Base-by-base conservation (phyloP, 352 stramenopile genomes). In the Globisporangium alternatum region DNA sequence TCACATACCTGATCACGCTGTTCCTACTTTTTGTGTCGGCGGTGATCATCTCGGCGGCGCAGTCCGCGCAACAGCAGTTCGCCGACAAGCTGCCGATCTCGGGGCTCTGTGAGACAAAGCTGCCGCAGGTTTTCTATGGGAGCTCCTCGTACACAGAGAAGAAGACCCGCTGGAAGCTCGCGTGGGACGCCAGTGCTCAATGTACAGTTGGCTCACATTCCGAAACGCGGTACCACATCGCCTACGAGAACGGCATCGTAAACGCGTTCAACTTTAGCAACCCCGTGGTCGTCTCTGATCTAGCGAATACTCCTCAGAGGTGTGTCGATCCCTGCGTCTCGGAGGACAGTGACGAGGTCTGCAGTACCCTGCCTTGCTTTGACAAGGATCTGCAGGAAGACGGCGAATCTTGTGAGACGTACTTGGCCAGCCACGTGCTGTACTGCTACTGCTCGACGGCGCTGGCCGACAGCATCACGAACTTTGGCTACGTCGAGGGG, bases 391-490 rank as follows among this genome's bases (percentile, higher is more conserved):
- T 67, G 0, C 41, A 75, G 1, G 70, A 79, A 30, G 66, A 60
- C 0, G 80, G 77, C 3, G 58, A 78, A 5, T 49, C 52, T 3
- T 95, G 86, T 22, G 74, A 90, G 56, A 81, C 78, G 25, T 95
- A 95, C 56, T 25, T 70, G 22, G 75, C 73, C 33, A 88, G 71
- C 53, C 78, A 89, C 47, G 68, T 87, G 2, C 75, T 91, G 15
- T 90, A 87, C 37, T 96, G 88, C 56, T 75, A 90, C 0, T 96
- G 88, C 60, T 89, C 76, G 7, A 59, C 73, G 7, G 69, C 78
- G 2, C 52, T 96, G 1, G 66, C 4, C 80, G 1, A 65, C 68
- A 83, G 71, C 52, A 86, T 96, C 1, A 47, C 62, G 0, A 49
- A 71, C 1, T 58, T 83, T 1, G 85, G 87, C 1, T 41, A 91